Evolutionary conservation across 257 asterid species (phyloP).

Genomic region (Solanum okadae): DNA sequence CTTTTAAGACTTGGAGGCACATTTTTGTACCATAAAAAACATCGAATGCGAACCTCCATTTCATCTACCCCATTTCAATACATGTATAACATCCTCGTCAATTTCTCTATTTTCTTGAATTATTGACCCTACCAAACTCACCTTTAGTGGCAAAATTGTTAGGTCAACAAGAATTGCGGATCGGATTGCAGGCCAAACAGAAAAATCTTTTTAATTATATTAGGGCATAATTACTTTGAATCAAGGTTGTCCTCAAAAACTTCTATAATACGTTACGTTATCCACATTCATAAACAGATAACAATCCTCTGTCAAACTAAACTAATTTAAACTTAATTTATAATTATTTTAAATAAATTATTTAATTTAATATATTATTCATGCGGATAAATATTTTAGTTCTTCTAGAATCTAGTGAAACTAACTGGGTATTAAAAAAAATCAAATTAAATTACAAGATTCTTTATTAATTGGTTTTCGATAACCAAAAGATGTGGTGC

Average conservation of each 20-base stretch:
- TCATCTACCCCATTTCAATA: neutral
- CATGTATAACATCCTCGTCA: neutral
- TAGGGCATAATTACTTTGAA: neutral
- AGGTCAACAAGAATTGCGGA: neutral
- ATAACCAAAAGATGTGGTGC: no score
- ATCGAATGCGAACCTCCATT: fast-evolving
- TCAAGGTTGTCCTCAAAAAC: neutral
- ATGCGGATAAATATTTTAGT: no score
- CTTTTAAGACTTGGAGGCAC: neutral
- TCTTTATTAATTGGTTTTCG: neutral
- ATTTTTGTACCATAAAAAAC: neutral
- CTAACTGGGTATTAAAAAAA: slow-evolving; percentile 1
- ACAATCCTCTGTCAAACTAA: neutral
- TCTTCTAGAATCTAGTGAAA: neutral
- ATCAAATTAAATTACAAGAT: no score
- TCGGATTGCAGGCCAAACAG: neutral
- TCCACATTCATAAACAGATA: neutral
- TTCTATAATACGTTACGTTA: neutral
- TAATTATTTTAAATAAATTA: neutral
- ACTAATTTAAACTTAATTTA: neutral
- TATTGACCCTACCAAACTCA: neutral
- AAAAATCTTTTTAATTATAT: neutral
- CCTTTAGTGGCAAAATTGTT: neutral
- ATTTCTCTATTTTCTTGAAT: neutral
- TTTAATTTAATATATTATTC: no score